Evolutionary conservation across 2,329 filamentous ascomycete species (phyloP).

Genomic region (Lachnellula willkommii): DNA sequence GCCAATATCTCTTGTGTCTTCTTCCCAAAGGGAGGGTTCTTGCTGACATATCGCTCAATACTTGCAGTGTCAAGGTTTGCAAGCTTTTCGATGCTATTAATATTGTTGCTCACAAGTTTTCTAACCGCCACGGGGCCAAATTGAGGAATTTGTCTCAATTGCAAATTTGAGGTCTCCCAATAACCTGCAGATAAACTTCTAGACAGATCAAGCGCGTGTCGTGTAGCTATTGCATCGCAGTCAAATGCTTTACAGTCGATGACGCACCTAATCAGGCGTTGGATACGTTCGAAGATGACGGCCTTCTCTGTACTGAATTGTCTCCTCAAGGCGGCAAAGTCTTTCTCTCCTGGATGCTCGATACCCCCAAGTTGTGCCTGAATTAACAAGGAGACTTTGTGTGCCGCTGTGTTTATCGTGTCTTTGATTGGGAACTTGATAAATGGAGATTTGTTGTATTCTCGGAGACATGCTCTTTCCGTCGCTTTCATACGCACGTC

Average conservation of each 20-base stretch:
- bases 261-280: slow-evolving; percentile 67
- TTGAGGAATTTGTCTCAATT: slow-evolving; percentile 76
- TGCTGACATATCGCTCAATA: slow-evolving; percentile 71
- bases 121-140: slow-evolving; percentile 72
- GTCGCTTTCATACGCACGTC: slow-evolving; percentile 65
- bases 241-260: slow-evolving; percentile 62
- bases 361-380: slow-evolving; percentile 67
- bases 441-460: slow-evolving; percentile 62
- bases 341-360: slow-evolving; percentile 56
- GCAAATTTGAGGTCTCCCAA: slow-evolving; percentile 73
- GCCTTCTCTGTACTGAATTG: slow-evolving; percentile 57
- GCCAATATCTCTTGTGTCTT: slow-evolving; percentile 60
- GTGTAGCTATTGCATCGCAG: slow-evolving; percentile 60
- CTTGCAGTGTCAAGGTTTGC: slow-evolving; percentile 59
- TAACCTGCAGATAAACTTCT: slow-evolving; percentile 67
- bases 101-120: slow-evolving; percentile 65
- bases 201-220: slow-evolving; percentile 69
- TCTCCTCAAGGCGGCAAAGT: slow-evolving; percentile 46
- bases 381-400: slow-evolving; percentile 75
- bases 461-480: slow-evolving; percentile 65
- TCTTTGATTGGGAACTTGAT: slow-evolving; percentile 69
- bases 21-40: slow-evolving; percentile 77
- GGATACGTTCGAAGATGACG: slow-evolving; percentile 62
- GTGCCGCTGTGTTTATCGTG: slow-evolving; percentile 57
- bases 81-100: slow-evolving; percentile 68